Base-by-base conservation (phyloP, 2,329 filamentous ascomycete species). In the Cytospora chrysosperma region DNA sequence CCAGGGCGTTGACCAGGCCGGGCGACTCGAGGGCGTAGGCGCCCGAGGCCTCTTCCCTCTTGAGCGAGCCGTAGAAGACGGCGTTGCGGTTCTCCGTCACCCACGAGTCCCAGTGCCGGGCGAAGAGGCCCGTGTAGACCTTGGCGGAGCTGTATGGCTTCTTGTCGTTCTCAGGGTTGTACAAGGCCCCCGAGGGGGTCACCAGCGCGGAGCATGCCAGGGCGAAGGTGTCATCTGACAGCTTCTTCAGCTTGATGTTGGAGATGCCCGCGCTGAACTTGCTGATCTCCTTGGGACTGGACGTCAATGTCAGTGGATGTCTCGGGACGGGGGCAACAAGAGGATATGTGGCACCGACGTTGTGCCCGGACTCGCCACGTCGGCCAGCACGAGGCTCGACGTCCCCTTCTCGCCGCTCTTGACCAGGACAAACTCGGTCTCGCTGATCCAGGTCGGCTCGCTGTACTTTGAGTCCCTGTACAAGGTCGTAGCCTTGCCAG, bases 31-130 rank as follows among this genome's bases (percentile, higher is more conserved):
- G 75, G 28, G 70, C 72, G 72, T 78, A 84, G n/a, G 68, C 61
- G 17, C 68, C 75, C 17, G 74, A 73, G 40, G 72, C 75, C 71
- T 78, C n/a, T n/a, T n/a, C n/a, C n/a, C n/a, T 79, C 68, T 75
- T 78, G 55, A 95, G 73, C 6, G 83, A 82, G 34, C 88, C 88
- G 32, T 91, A 90, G 82, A 89, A 95, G 30, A 97, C 81, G 2
- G 89, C 84, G 70, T 88, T 89, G 66, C 83, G 86, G 70, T 91
- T 88, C 53, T 87, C 83, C 0, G 84, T 86, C 28, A 87, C 79
- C 76, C 89, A 96, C n/a, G 82, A 75, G 72, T 96, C 91, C 92
- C 92, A 96, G 71, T 96, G 91, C 17, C 92, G 85, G 30, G 91
- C 90, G 70, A 91, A 95, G 28, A 93, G 84, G 55, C 84, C 85